Evolutionary conservation across 2,329 filamentous ascomycete species (phyloP), one percentile per base, ranked within the genome.

Genomic region (Clonostachys rosea): DNA sequence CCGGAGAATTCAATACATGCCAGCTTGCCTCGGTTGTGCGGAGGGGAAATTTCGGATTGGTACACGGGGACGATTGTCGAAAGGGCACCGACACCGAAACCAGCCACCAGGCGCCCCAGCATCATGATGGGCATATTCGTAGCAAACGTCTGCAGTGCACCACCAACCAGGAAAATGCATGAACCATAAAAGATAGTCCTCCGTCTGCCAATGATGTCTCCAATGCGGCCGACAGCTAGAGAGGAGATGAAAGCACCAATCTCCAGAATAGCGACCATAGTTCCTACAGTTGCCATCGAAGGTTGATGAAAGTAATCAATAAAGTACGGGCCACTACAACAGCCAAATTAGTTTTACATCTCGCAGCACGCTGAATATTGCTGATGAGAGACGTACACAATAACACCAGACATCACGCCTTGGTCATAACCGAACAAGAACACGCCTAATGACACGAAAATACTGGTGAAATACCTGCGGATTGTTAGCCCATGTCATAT

Each of bases 1-100:
- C 94, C 94, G 0, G 92, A 92, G 62, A 97, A 99, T 66, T 99
- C 94, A 55, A 99, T 97, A 66, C 94, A 97, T 20, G 92, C 94
- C 51, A 99, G 78, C 69, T 94, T 95, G 53, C 94, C 94, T 59
- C 94, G 81, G 67, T 96, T 97, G 62, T 99, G 94, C 6, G 94
- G 91, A 43, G 94, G 94, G 40, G 92, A 96, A 60, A 96, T 95
- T 64, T 96, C 91, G 41, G 91, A 92, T 63, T 96, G 91, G 63
- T 95, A 96, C 42, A 96, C 87, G 1, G 91, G 91, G 2, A 96
- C 90, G 55, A 96, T 95, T 43, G 91, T 92, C 1, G 91, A 95
- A 42, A 95, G 76, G 61, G 91, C 87, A 65, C 91, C 91, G 50
- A 96, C 89, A 40, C 90, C 88, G 9, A 95, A 70, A 69, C 91